Evolutionary conservation across 345 rosid genomes (phyloP), one percentile per base, ranked within the genome.

Genomic region (Diplotaxis tenuifolia): DNA sequence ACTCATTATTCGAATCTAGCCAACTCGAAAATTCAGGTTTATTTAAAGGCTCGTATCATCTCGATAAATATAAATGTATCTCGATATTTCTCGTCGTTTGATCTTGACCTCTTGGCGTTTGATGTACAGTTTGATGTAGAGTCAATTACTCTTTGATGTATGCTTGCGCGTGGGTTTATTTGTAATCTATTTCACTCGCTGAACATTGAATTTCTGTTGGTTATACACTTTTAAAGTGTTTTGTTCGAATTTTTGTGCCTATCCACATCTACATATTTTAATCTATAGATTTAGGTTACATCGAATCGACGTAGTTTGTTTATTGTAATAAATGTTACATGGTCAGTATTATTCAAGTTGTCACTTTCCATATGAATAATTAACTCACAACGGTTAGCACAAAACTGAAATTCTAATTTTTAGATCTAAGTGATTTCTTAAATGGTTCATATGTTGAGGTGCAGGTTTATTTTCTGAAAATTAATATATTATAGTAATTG

Each of bases 221-320:
- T 25, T 62, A 54, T 42, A 25, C 32, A 7, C 62, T 61, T 68
- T 9, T 21, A 55, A 10, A 34, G 45, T 75, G 25, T 75, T 67
- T 67, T 36, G 54, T 16, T 45, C 10, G 18, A 63, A 27, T 58
- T 47, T 54, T 58, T 67, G 54, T 60, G 45, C 50, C 31, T 67
- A 74, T 67, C 77, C 77, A 66, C 60, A 74, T 66, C 53, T 31
- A 58, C n/a, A 10, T 20, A 7, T 62, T 22, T 49, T 73, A 16
- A 21, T 56, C 20, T 66, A 21, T 31, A 4, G 3, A 0, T 45
- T 28, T 5, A 42, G 58, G 61, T 65, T 29, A 42, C 62, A 27
- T 16, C 16, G 16, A 11, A 42, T 50, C 52, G 36, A 49, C 56
- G 47, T 22, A 61, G 9, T 19, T 60, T 29, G 21, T 49, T 71